phyloP scores from a whole-genome alignment of 805 yeast genomes.

The Candida boidinii region DNA sequence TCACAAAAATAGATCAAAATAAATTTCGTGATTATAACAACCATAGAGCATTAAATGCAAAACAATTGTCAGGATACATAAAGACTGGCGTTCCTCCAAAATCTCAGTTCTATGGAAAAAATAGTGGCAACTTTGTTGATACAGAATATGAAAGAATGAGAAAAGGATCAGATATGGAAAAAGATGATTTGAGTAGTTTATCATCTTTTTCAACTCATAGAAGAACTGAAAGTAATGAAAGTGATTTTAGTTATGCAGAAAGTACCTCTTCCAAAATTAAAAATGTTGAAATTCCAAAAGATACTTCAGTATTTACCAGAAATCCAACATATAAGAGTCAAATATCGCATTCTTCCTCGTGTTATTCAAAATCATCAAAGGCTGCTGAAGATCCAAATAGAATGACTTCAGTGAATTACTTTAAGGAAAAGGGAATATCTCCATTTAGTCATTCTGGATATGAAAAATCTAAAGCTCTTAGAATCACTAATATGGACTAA shows the following conservation, averaged over 20 bases:
- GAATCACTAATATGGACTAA: too few relatives aligned
- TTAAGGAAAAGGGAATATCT: slow-evolving; percentile 15
- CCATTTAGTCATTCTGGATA: slow-evolving; percentile 23
- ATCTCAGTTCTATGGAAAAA: too few relatives aligned
- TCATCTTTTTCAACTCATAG: too few relatives aligned
- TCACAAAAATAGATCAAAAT: slow-evolving; percentile 14
- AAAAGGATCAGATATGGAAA: too few relatives aligned
- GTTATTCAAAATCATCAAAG: not conserved
- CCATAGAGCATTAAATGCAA: too few relatives aligned
- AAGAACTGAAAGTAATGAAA: too few relatives aligned
- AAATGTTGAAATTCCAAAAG: slow-evolving; percentile 11
- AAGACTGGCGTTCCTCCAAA: too few relatives aligned
- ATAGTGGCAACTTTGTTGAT: too few relatives aligned
- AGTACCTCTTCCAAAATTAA: not conserved
- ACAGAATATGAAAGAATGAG: too few relatives aligned
- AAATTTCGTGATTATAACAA: slow-evolving; percentile 13
- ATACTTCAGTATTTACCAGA: slow-evolving; percentile 18
- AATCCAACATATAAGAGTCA: slow-evolving; percentile 9
- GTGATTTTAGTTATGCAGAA: too few relatives aligned
- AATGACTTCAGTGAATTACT: slow-evolving; percentile 13
- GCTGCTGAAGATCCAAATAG: slow-evolving; percentile 8
- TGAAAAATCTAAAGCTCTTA: slow-evolving; percentile 13
- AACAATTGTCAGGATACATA: too few relatives aligned
- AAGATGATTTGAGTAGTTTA: too few relatives aligned
- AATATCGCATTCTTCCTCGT: not conserved